Percentiles rank a stretch among this genome's conserved stretches.
Conservation (phyloP, 371 early-diverging fungal genomes). For the Actinomortierella wolfii region DNA sequence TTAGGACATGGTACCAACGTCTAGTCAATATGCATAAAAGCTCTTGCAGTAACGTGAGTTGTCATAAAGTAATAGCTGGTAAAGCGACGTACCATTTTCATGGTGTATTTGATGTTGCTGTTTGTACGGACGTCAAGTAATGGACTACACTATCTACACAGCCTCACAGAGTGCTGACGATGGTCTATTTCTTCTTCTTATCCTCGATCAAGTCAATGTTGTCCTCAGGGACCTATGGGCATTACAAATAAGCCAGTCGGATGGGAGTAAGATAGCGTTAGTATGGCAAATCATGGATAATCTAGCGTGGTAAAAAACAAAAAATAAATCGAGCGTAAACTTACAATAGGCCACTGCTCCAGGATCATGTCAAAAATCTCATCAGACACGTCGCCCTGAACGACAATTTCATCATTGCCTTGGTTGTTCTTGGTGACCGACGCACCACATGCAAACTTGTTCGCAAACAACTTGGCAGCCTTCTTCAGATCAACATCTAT, state of each 20-base stretch:
- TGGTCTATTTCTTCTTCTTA: constrained; percentile 60
- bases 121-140: too few species aligned
- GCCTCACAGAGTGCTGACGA: too few species aligned
- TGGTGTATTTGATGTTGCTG: too few species aligned
- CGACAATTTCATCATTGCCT: constrained; percentile 91
- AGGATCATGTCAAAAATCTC: constrained; percentile 75
- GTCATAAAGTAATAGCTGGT: too few species aligned
- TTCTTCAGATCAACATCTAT: constrained; percentile 91
- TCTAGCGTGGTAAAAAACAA: not conserved
- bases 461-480: constrained; percentile 92
- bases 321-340: constrained; percentile 8
- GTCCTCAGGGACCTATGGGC: constrained; percentile 63
- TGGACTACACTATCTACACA: too few species aligned
- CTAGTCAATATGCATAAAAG: too few species aligned
- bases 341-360: constrained; percentile 64
- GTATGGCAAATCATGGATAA: not conserved
- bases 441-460: constrained; percentile 90
- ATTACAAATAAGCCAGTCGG: not conserved
- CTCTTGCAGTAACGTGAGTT: too few species aligned
- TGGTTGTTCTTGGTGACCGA: constrained; percentile 91
- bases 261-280: not conserved
- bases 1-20: too few species aligned
- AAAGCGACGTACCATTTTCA: too few species aligned
- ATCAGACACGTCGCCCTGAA: constrained; percentile 90
- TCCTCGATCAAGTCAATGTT: constrained; percentile 70